Evolutionary conservation across 1,284 basidiomycete species (phyloP).

Genomic region (Rhodotorula sp.): DNA sequence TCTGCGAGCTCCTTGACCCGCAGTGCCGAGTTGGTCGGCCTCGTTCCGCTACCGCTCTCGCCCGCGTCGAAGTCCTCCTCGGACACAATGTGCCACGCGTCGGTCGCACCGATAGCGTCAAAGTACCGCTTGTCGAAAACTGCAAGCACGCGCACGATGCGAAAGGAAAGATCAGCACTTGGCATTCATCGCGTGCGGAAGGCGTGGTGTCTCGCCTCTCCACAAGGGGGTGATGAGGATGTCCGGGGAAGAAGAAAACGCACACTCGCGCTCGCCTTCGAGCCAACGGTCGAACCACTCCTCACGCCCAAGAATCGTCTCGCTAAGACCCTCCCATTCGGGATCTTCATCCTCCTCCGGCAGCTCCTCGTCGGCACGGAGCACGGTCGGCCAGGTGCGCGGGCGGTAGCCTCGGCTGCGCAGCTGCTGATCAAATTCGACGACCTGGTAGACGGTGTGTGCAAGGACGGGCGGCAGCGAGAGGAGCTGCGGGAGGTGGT

Average conservation of each 20-base stretch:
- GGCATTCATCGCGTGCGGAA: not conserved
- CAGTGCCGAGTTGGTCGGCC: conserved; percentile 75
- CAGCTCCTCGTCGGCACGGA: conserved; percentile 33
- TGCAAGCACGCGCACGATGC: conserved; percentile 48
- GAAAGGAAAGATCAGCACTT: not conserved
- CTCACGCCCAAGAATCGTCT: conserved; percentile 74
- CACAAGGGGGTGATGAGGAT: not conserved
- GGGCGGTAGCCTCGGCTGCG: conserved; percentile 54
- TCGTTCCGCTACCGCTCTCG: conserved; percentile 56
- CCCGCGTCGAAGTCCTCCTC: conserved; percentile 57
- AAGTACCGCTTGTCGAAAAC: conserved; percentile 79
- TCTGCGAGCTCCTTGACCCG: conserved; percentile 79
- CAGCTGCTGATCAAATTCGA: conserved; percentile 82
- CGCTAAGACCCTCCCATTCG: conserved; percentile 74
- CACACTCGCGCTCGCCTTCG: conserved; percentile 79
- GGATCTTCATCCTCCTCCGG: conserved; percentile 31
- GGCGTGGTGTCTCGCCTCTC: too few relatives aligned
- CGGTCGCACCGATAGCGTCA: conserved; percentile 72
- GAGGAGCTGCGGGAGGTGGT: conserved; percentile 73
- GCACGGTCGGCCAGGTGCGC: conserved; percentile 5
- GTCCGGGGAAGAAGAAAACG: conserved; percentile 49
- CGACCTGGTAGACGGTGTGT: conserved; percentile 89
- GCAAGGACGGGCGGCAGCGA: conserved; percentile 81
- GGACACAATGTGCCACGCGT: conserved; percentile 82
- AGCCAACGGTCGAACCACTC: conserved; percentile 93